These are phyloP conservation scores for Dalbergia cochinchinensis DNA, from an alignment of 306 rosid species.

Conservation along the genomic window DNA sequence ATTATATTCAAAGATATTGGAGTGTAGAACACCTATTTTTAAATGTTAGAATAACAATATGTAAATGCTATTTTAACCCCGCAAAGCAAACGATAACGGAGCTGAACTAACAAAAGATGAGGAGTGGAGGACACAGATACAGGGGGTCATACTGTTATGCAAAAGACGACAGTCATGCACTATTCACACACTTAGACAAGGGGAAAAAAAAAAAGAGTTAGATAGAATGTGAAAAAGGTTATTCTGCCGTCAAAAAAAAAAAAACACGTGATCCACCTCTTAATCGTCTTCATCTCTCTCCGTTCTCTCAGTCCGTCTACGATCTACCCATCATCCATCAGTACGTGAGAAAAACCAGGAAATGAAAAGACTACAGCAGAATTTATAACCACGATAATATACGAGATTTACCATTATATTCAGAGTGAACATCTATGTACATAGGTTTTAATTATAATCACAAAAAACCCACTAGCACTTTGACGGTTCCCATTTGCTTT, in stretches of 20 bases:
- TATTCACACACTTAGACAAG: neutral
- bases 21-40: too few species aligned
- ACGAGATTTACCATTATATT: conserved; percentile 43
- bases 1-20: too few species aligned
- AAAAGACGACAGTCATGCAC: conserved; percentile 6
- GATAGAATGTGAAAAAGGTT: neutral
- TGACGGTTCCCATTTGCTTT: conserved; percentile 35
- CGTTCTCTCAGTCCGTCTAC: neutral
- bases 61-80: too few species aligned
- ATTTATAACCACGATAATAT: conserved; percentile 27
- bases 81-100: too few species aligned
- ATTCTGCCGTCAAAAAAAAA: neutral
- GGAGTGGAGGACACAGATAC: too few species aligned
- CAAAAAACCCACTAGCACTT: conserved; percentile 41
- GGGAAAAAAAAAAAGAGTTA: neutral
- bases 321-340: neutral
- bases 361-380: neutral
- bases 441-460: conserved; percentile 28
- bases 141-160: neutral
- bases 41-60: too few species aligned
- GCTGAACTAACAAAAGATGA: too few species aligned
- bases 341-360: conserved; percentile 4
- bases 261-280: conserved; percentile 17
- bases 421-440: conserved; percentile 41
- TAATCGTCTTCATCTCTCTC: neutral